Percentiles rank a stretch among this genome's conserved stretches.
These are phyloP conservation scores for Somion occarium DNA, from an alignment of 1,284 basidiomycete species.

Conservation along the genomic window DNA sequence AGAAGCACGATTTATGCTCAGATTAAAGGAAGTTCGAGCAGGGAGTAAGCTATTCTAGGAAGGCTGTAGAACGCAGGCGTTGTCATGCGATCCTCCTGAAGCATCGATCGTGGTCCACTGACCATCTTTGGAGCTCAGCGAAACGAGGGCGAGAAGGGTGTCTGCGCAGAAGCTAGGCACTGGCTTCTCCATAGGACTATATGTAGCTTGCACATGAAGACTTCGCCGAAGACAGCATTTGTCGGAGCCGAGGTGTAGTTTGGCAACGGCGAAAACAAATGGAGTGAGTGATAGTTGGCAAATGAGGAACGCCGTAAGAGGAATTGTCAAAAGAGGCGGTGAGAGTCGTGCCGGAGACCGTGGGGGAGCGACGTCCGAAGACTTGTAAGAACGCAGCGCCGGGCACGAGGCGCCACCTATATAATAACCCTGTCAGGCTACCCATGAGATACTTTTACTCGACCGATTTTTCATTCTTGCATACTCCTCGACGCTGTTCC, in stretches of 20 bases:
- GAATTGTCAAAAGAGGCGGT: constrained; percentile 13
- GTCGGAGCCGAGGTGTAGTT: too few species aligned
- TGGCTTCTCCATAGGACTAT: background rate
- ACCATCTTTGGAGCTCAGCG: background rate
- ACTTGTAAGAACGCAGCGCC: background rate
- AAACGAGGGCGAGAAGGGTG: background rate
- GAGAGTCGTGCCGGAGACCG: constrained; percentile 1
- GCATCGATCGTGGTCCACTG: background rate
- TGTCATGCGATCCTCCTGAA: background rate
- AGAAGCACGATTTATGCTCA: background rate
- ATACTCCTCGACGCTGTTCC: background rate
- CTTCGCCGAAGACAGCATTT: too few species aligned
- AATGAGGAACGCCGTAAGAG: constrained; percentile 10
- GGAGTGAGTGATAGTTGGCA: background rate
- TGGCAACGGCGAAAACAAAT: too few species aligned
- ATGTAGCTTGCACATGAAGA: background rate
- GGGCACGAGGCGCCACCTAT: constrained; percentile 1
- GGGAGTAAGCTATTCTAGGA: too few species aligned
- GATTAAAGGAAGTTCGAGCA: background rate
- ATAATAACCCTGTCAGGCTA: background rate
- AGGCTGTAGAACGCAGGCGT: too few species aligned
- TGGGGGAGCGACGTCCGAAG: background rate
- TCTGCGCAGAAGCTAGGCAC: background rate
- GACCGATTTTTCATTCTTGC: background rate
- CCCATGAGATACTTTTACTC: background rate